phyloP scores from a whole-genome alignment of 2,329 filamentous ascomycete genomes.

The Colletotrichum salicis region DNA sequence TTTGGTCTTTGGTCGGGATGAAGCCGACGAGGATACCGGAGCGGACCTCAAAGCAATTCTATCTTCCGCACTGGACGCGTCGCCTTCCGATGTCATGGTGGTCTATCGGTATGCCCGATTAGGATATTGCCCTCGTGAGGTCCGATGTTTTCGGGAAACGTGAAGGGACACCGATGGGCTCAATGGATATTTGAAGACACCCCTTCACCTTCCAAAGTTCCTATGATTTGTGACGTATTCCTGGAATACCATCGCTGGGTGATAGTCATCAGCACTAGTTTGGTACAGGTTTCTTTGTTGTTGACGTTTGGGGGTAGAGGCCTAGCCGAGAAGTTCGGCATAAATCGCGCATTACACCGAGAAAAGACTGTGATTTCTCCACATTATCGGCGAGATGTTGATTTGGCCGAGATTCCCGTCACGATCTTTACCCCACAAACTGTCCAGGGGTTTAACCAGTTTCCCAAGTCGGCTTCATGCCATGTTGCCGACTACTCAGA shows the following conservation, averaged over 20 bases:
- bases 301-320: neutral
- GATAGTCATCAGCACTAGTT: neutral
- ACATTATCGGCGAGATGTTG: conserved; percentile 1
- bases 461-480: conserved; percentile 1
- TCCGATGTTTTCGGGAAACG: conserved; percentile 15
- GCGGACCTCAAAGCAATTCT: neutral
- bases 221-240: neutral
- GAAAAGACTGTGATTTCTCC: neutral
- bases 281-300: conserved; percentile 1
- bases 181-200: neutral
- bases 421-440: conserved; percentile 9
- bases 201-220: too few relatives aligned
- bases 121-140: neutral
- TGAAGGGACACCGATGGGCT: neutral
- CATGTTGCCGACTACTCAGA: conserved; percentile 8
- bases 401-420: conserved; percentile 1
- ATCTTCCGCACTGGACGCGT: conserved; percentile 24
- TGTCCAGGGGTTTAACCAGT: neutral
- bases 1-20: conserved; percentile 27
- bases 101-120: neutral
- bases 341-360: neutral
- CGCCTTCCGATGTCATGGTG: conserved; percentile 23
- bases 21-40: neutral
- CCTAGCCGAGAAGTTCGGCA: conserved; percentile 1
- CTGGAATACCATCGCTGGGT: neutral